Evolutionary conservation across 1,139 yeast genomes (phyloP), one percentile per base, ranked within the genome.

Genomic region (Neolecta irregularis): DNA sequence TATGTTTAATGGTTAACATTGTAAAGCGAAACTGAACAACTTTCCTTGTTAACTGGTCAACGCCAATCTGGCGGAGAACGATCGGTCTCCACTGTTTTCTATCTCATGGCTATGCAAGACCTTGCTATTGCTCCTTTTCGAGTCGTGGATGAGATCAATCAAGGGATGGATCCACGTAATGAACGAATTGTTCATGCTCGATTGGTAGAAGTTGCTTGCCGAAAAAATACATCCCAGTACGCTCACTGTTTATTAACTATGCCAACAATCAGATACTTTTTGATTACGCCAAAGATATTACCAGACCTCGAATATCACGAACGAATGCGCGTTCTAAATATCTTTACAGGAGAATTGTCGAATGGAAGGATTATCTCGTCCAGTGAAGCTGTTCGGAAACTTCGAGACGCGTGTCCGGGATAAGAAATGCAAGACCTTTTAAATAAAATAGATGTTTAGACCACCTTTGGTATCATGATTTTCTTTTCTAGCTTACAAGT

Each of bases 1-100:
- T 28, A 28, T 16, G n/a, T 20, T 20, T 6, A 3, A 25, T 16
- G 7, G 8, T 7, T 8, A 6, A 6, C 7, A 16, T 28, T 8
- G 7, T 28, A 12, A 20, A 28, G 31, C 50, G 79, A 75, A 44
- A 71, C 67, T 36, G 73, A 85, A 8, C 73, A 67, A 17, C 57
- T 78, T 42, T 74, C 74, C 45, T 67, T 71, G 17, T 62, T 88
- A 36, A 88, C 81, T 48, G 72, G 81, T 21, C 88, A 78, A 43
- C 72, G 91, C 2, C 98, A 91, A 55, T 81, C 95, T 0, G 99
- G 99, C 38, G 99, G 99, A 35, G 99, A 91, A 54, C 69, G 94
- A 48, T 93, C 98, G 0, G 94, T 88, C 0, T 75, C 95, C 0
- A 91, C 98, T 0, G 85, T 88, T 6, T 70, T 83, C 41, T 91